Evolutionary conservation across 768 basidiomycete species (phyloP).

Genomic region (Tephrocybe sp.): DNA sequence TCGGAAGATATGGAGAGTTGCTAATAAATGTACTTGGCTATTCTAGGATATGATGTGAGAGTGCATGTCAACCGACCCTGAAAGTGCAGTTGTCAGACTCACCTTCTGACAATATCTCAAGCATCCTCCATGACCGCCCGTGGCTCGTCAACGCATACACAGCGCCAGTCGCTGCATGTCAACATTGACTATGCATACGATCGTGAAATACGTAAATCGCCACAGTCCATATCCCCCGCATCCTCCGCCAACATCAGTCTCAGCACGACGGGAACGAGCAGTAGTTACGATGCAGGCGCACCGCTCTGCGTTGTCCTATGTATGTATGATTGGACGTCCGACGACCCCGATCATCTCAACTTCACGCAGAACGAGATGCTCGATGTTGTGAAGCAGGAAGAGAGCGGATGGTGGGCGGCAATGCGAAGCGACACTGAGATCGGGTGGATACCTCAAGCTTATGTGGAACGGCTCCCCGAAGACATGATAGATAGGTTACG

Average conservation of each 20-base stretch:
- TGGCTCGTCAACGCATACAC: constrained; percentile 30
- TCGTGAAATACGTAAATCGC: constrained; percentile 28
- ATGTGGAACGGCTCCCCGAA: constrained; percentile 54
- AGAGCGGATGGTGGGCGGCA: constrained; percentile 83
- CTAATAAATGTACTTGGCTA: constrained; percentile 1
- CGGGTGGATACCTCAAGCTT: constrained; percentile 80
- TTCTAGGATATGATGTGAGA: constrained; percentile 9
- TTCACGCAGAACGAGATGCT: constrained; percentile 71
- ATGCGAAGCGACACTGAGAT: constrained; percentile 54
- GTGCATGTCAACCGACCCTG: constrained; percentile 2
- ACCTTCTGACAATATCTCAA: not conserved
- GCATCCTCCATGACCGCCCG: constrained; percentile 26
- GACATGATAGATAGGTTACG: constrained; percentile 51
- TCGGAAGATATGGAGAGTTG: no score
- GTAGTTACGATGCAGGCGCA: constrained; percentile 26
- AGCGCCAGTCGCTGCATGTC: constrained; percentile 41
- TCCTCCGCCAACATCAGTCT: constrained; percentile 31
- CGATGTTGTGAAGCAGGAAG: constrained; percentile 65
- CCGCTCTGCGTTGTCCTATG: constrained; percentile 58
- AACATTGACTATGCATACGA: constrained; percentile 35
- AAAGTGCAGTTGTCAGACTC: constrained; percentile 1
- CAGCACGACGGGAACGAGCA: constrained; percentile 28
- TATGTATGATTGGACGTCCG: constrained; percentile 65
- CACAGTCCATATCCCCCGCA: constrained; percentile 33
- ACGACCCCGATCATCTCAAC: constrained; percentile 59